Conservation (phyloP, 305 asterid genomes). For the Euphrasia arctica region DNA sequence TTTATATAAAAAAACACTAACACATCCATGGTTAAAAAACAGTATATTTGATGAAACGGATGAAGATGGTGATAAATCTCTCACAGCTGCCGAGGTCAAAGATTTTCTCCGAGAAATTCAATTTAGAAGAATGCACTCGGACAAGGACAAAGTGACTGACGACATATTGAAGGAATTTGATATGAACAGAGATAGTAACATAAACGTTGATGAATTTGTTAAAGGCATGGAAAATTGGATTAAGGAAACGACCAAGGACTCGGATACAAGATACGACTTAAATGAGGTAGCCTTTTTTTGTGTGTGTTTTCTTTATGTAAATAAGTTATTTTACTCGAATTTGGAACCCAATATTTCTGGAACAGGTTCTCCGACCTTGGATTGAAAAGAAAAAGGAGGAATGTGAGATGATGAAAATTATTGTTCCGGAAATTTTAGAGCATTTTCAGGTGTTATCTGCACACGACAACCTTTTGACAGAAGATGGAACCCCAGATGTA, state of each 20-base stretch:
- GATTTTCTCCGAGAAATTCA: constrained; percentile 29
- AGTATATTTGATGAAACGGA: constrained; percentile 33
- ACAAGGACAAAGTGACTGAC: constrained; percentile 25
- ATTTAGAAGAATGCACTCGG: constrained; percentile 14
- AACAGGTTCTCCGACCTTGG: constrained; percentile 41
- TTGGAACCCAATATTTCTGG: neutral
- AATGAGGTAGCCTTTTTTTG: constrained; percentile 8
- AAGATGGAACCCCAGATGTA: constrained; percentile 34
- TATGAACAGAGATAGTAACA: constrained; percentile 24
- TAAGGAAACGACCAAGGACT: constrained; percentile 29
- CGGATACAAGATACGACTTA: constrained; percentile 23
- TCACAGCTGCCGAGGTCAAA: constrained; percentile 31
- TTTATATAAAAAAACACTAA: neutral
- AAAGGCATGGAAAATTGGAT: constrained; percentile 36
- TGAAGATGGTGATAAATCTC: constrained; percentile 29
- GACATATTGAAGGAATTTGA: constrained; percentile 35
- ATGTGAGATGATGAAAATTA: constrained; percentile 32
- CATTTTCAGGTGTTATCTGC: constrained; percentile 24
- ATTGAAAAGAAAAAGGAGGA: constrained; percentile 41
- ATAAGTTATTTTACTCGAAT: neutral
- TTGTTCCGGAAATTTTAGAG: constrained; percentile 29
- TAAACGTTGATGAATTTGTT: constrained; percentile 36
- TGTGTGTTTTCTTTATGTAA: neutral
- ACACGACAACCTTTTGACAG: constrained; percentile 29
- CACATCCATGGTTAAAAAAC: neutral